Evolutionary conservation across 1,284 basidiomycete species (phyloP).

Genomic region (Ceratorhiza oryzae-sativae): DNA sequence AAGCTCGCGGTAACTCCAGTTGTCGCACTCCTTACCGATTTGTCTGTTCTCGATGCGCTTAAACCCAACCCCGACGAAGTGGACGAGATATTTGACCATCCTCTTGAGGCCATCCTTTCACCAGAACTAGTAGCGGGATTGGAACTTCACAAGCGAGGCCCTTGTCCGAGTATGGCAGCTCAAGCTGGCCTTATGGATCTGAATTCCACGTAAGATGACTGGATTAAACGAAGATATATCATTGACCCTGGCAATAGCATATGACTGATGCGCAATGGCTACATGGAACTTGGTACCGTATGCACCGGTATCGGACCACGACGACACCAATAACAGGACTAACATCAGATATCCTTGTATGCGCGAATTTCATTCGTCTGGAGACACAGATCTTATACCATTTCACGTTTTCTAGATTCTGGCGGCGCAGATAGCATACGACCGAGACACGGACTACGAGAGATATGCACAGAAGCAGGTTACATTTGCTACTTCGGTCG

Average conservation of each 20-base stretch:
- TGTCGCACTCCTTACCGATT: slow-evolving; percentile 67
- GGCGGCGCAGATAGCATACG: slow-evolving; percentile 40
- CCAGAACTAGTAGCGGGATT: slow-evolving; percentile 50
- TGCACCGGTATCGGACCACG: slow-evolving; percentile 77
- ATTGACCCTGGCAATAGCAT: slow-evolving; percentile 52
- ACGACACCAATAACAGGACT: slow-evolving; percentile 83
- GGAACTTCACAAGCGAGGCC: slow-evolving; percentile 33
- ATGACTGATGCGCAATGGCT: slow-evolving; percentile 62
- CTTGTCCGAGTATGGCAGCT: slow-evolving; percentile 64
- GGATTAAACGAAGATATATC: slow-evolving; percentile 44
- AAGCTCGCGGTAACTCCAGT: slow-evolving; percentile 71
- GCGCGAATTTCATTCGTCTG: slow-evolving; percentile 44
- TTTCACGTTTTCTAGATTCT: slow-evolving; percentile 24
- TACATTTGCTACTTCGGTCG: slow-evolving; percentile 17
- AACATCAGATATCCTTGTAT: slow-evolving; percentile 79
- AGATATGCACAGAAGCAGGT: slow-evolving; percentile 36
- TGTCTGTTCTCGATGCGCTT: slow-evolving; percentile 33
- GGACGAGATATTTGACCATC: slow-evolving; percentile 78
- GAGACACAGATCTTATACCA: background rate
- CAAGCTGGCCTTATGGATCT: slow-evolving; percentile 78
- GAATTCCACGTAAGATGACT: slow-evolving; percentile 62
- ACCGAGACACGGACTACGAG: slow-evolving; percentile 33
- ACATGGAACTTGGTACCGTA: slow-evolving; percentile 62
- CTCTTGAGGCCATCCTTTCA: slow-evolving; percentile 72
- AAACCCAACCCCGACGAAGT: slow-evolving; percentile 61